Conservation (phyloP, 2,329 filamentous ascomycete genomes). For the Clathrospora elynae region DNA sequence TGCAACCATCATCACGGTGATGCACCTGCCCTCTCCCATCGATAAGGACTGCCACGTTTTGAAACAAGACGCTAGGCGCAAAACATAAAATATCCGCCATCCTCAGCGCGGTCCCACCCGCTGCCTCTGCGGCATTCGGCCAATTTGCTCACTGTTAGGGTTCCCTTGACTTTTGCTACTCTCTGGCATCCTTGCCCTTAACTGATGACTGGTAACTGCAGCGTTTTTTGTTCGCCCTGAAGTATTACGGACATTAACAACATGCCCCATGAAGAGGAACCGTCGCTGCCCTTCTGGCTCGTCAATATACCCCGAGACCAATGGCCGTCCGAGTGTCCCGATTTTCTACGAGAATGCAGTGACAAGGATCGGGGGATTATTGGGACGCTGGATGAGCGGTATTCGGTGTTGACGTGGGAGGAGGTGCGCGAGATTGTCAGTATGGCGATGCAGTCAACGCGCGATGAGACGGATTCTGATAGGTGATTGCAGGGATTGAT, state of each 20-base stretch:
- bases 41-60: conserved; percentile 8
- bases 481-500: conserved; percentile 59
- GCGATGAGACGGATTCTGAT: not conserved
- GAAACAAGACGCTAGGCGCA: conserved; percentile 19
- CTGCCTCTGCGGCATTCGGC: conserved; percentile 11
- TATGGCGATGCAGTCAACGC: conserved; percentile 22
- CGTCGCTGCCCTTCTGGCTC: conserved; percentile 74
- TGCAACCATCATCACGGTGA: not conserved
- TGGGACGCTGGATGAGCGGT: conserved; percentile 70
- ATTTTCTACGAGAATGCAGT: conserved; percentile 66
- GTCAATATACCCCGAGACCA: conserved; percentile 71
- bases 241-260: conserved; percentile 3
- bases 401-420: conserved; percentile 69
- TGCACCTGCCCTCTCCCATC: not conserved
- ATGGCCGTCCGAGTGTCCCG: conserved; percentile 71
- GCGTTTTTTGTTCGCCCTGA: too few species aligned
- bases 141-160: conserved; percentile 11
- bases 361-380: conserved; percentile 74
- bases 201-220: too few species aligned
- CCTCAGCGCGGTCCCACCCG: conserved; percentile 18
- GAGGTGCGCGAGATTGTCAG: conserved; percentile 65
- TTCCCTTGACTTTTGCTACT: conserved; percentile 11
- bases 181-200: conserved; percentile 19
- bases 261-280: conserved; percentile 23
- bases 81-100: conserved; percentile 15